These are phyloP conservation scores for Trichoderma asperelloides DNA, from an alignment of 495 filamentous ascomycete species.

Conservation along the genomic window DNA sequence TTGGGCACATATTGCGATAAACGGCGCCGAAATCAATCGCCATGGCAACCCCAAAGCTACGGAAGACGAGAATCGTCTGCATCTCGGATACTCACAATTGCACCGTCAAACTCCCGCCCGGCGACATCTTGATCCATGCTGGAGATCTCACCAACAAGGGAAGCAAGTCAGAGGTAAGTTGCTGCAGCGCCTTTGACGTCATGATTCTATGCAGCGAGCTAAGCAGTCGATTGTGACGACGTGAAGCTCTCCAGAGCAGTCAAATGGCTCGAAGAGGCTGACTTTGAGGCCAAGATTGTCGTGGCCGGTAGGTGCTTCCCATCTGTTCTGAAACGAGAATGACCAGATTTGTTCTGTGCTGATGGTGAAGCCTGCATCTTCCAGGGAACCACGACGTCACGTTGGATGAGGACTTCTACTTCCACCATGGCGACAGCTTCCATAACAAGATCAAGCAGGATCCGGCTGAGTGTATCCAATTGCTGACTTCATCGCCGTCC, in stretches of 20 bases:
- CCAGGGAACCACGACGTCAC: conserved; percentile 76
- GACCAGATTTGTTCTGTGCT: conserved; percentile 35
- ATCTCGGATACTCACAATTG: conserved; percentile 88
- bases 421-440: conserved; percentile 45
- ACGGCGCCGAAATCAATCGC: too few species aligned
- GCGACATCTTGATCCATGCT: conserved; percentile 85
- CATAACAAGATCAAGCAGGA: conserved; percentile 53
- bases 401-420: conserved; percentile 55
- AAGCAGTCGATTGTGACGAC: neutral
- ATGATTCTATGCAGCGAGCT: neutral
- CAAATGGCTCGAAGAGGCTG: conserved; percentile 68
- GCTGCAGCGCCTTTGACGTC: neutral
- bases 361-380: neutral
- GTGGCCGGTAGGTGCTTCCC: conserved; percentile 57
- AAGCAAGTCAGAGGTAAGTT: conserved; percentile 37
- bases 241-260: conserved; percentile 40
- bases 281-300: conserved; percentile 75
- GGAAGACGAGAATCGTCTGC: conserved; percentile 44
- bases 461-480: conserved; percentile 42
- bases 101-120: conserved; percentile 56
- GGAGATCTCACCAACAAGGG: conserved; percentile 83
- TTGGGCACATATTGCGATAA: too few species aligned
- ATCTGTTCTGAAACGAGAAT: neutral
- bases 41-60: conserved; percentile 1
- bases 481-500: conserved; percentile 44